Percentiles rank a stretch among this genome's conserved stretches.
Conservation (phyloP, 192 early-diverging fungal species). For the Coemansia aciculifera region DNA sequence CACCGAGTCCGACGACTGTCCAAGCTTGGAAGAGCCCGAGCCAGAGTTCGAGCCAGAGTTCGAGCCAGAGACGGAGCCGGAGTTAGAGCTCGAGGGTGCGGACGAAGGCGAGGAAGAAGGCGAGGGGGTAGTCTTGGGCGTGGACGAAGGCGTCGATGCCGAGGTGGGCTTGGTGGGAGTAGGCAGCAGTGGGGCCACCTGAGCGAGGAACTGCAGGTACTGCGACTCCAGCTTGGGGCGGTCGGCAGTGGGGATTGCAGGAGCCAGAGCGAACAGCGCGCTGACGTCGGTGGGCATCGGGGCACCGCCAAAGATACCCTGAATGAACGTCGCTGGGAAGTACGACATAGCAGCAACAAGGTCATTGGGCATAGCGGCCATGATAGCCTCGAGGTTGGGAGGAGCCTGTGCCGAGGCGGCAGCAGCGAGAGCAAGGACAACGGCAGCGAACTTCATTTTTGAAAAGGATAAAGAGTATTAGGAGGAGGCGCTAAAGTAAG, state of each 20-base stretch:
- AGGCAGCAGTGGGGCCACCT: constrained; percentile 23
- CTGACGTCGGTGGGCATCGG: constrained; percentile 33
- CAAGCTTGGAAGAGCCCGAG: not conserved
- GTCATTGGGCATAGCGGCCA: constrained; percentile 30
- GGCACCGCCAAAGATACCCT: constrained; percentile 25
- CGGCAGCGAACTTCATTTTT: constrained; percentile 41
- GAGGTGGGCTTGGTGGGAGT: constrained; percentile 6
- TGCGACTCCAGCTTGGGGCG: constrained; percentile 26
- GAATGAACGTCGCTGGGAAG: constrained; percentile 28
- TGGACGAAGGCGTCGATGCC: not conserved
- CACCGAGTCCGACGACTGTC: not conserved
- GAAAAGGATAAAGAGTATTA: not conserved
- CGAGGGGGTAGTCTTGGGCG: not conserved
- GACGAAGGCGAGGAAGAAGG: not conserved
- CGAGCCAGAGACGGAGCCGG: not conserved
- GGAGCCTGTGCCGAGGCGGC: constrained; percentile 16
- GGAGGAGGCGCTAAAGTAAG: not conserved
- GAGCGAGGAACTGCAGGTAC: constrained; percentile 36
- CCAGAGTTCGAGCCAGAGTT: not conserved
- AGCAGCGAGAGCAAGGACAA: constrained; percentile 14
- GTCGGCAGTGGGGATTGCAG: constrained; percentile 17
- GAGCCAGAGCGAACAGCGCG: constrained; percentile 26
- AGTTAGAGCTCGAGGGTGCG: not conserved
- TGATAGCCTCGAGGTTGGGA: constrained; percentile 30
- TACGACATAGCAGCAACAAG: constrained; percentile 31